phyloP scores from a whole-genome alignment of 2,329 filamentous ascomycete genomes.

The Tolypocladium cylindrosporum region DNA sequence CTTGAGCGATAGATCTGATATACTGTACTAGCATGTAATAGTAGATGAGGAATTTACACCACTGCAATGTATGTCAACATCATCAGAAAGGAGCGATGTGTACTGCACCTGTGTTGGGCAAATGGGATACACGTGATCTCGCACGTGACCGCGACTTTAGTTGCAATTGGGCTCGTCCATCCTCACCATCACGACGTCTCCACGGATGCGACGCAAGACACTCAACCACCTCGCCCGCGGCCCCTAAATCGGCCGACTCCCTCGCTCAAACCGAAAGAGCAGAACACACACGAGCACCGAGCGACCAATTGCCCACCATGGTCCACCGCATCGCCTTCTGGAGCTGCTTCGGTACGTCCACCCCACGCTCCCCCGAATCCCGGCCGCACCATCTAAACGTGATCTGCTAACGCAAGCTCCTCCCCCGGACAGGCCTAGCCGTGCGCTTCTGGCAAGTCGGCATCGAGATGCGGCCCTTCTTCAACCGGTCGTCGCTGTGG shows the following conservation, averaged over 20 bases:
- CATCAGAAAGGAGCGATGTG: not conserved
- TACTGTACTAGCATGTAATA: not conserved
- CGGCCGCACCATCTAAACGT: not conserved
- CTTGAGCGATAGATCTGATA: not conserved
- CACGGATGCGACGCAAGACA: slow-evolving; percentile 6
- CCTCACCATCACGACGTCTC: slow-evolving; percentile 14
- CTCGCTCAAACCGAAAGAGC: slow-evolving; percentile 6
- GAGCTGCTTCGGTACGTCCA: slow-evolving; percentile 75
- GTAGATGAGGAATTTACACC: not conserved
- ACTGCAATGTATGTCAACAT: not conserved
- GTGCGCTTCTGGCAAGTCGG: slow-evolving; percentile 94
- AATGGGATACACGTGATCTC: slow-evolving; percentile 1
- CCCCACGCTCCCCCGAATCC: not conserved
- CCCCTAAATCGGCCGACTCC: slow-evolving; percentile 9
- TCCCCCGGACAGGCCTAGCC: slow-evolving; percentile 59
- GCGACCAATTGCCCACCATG: slow-evolving; percentile 33
- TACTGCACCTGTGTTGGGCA: too few species aligned
- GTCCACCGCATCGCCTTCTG: slow-evolving; percentile 66
- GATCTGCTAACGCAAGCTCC: not conserved
- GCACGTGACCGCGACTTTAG: slow-evolving; percentile 1
- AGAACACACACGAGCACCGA: slow-evolving; percentile 6
- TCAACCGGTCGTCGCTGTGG: slow-evolving; percentile 76
- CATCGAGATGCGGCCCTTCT: slow-evolving; percentile 95
- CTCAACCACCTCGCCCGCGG: slow-evolving; percentile 9
- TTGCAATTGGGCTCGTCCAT: slow-evolving; percentile 5